Conservation (phyloP, 2,329 filamentous ascomycete genomes). For the Neofusicoccum laricinum region DNA sequence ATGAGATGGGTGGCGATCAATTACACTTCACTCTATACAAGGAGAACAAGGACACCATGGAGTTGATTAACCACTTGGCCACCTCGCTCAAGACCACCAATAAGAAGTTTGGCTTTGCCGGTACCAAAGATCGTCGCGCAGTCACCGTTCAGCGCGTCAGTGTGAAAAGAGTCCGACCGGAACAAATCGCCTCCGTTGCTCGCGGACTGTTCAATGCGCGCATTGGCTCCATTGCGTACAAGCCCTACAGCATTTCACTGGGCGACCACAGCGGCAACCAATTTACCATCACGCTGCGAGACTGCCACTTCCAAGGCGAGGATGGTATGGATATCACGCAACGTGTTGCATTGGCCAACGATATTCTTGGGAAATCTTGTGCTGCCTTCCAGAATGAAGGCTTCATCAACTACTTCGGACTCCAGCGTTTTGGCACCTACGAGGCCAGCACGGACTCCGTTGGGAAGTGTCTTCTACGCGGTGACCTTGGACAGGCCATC, state of each 20-base stretch:
- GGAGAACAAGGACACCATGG: slow-evolving; percentile 96
- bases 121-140: slow-evolving; percentile 86
- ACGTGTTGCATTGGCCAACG: slow-evolving; percentile 45
- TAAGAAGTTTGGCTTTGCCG: slow-evolving; percentile 80
- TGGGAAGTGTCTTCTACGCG: slow-evolving; percentile 78
- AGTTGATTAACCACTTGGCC: slow-evolving; percentile 74
- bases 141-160: slow-evolving; percentile 83
- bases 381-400: slow-evolving; percentile 68
- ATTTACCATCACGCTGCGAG: slow-evolving; percentile 87
- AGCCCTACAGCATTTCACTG: slow-evolving; percentile 68
- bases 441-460: slow-evolving; percentile 79
- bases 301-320: slow-evolving; percentile 64
- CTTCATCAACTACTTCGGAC: slow-evolving; percentile 96
- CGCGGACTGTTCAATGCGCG: slow-evolving; percentile 58
- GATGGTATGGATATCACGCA: slow-evolving; percentile 31
- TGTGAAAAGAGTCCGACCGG: slow-evolving; percentile 57
- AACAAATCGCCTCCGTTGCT: slow-evolving; percentile 65
- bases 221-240: slow-evolving; percentile 79
- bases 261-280: slow-evolving; percentile 87
- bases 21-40: slow-evolving; percentile 92
- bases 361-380: slow-evolving; percentile 59
- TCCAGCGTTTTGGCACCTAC: slow-evolving; percentile 95
- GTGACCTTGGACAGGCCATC: slow-evolving; percentile 77
- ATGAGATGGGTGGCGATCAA: slow-evolving; percentile 72
- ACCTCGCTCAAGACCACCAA: slow-evolving; percentile 66